Evolutionary conservation across 1,284 basidiomycete species (phyloP), one percentile per base, ranked within the genome.

Genomic region (Ustilago sp.): DNA sequence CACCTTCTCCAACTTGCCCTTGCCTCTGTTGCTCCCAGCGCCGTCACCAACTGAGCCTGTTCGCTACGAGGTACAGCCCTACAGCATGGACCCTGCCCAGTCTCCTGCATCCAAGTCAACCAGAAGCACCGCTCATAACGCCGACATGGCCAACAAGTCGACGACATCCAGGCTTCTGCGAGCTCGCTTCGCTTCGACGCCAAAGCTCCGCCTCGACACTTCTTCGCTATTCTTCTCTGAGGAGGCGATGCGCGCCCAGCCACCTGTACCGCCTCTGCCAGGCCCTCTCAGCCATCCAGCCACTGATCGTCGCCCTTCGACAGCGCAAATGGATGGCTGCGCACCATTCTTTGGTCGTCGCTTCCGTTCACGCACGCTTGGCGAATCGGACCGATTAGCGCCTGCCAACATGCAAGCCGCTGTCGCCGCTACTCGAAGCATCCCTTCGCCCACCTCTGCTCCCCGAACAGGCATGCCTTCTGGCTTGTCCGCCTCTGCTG

Each of bases 331-430:
- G 45, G 70, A 77, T 45, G 75, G 75, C 1, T 45, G 71, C 1
- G 65, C 58, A 1, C 68, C 67, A 0, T 68, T 70, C 60, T 75
- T 75, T 51, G 73, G 67, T 8, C 66, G 79, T 32, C 63, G 79
- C 15, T 76, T 80, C 47, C 65, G 79, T 8, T 80, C 79, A 12
- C 68, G 72, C 28, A 80, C 79, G 19, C 31, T 80, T 4, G 76
- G 79, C 35, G 74, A 79, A 38, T 63, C 74, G 11, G 79, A 80
- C 17, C 59, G 59, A 8, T 34, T n/a, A 17, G 63, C 59, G 11
- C 41, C 66, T 4, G 8, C 56, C 45, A 54, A 66, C 28, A 53
- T 68, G 64, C 48, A 68, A n/a, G 34, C 56, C 6, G 57, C 70
- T 28, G 48, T 41, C n/a, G 56, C 50, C 28, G 48, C 47, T 7